These are phyloP conservation scores for Thalassiosira allenii DNA, from an alignment of 352 stramenopile genomes.

Conservation along the genomic window DNA sequence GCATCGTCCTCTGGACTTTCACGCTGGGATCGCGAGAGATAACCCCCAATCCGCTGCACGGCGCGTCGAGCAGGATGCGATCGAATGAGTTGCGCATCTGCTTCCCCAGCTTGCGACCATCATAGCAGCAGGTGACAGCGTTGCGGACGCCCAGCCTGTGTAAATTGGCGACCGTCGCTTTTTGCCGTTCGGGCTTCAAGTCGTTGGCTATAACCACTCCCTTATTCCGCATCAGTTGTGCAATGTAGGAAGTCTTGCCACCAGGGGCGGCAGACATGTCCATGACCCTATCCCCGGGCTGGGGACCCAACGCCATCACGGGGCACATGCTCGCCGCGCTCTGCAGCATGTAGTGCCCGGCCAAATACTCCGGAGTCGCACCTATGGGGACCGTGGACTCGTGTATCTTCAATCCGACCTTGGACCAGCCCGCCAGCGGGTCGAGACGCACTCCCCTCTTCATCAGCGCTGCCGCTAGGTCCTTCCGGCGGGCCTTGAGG, in stretches of 20 bases:
- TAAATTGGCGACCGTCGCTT: conserved; percentile 98
- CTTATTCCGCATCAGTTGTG: conserved; percentile 99
- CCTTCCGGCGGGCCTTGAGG: conserved; percentile 97
- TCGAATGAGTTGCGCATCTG: conserved; percentile 91
- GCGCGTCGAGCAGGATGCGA: conserved; percentile 97
- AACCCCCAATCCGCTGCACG: conserved; percentile 97
- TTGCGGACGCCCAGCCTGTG: conserved; percentile 99
- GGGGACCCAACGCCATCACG: conserved; percentile 96
- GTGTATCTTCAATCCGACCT: conserved; percentile 99
- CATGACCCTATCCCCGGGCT: conserved; percentile 96
- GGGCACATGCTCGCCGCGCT: conserved; percentile 98
- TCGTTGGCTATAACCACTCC: conserved; percentile 99
- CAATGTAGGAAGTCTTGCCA: conserved; percentile 99
- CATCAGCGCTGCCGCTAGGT: conserved; percentile 98
- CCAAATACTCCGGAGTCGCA: conserved; percentile 99
- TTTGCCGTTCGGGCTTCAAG: conserved; percentile 96
- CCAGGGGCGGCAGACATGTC: conserved; percentile 99
- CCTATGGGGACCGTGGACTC: conserved; percentile 98
- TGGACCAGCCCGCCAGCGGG: conserved; percentile 98
- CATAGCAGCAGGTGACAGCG: conserved; percentile 94
- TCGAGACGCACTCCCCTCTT: conserved; percentile 99
- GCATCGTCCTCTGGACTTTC: conserved; percentile 97
- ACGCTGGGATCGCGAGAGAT: conserved; percentile 98
- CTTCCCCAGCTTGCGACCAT: conserved; percentile 96
- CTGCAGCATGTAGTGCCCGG: conserved; percentile 99